Evolutionary conservation across 148 eudicot genomes (phyloP).

Genomic region (Camellia sinensis): DNA sequence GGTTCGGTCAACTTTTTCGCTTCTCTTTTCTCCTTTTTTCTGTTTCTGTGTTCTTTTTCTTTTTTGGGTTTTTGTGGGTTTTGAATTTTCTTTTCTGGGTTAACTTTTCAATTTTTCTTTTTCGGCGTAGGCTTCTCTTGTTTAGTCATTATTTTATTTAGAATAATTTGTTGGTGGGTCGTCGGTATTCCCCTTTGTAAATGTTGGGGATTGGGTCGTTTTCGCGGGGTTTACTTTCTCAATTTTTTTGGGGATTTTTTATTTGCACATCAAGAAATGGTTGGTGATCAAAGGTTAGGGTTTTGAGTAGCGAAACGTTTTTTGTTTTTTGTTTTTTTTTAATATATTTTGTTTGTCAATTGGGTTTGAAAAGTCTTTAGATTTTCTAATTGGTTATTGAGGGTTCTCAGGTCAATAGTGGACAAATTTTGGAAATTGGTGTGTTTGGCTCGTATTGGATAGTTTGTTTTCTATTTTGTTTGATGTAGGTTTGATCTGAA

Average conservation of each 20-base stretch:
- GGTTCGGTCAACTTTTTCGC: slow-evolving; percentile 5
- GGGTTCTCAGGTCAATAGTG: slow-evolving; percentile 11
- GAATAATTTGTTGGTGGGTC: slow-evolving; percentile 6
- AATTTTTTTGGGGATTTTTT: neutral
- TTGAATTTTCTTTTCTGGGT: slow-evolving; percentile 11
- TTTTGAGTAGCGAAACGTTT: neutral
- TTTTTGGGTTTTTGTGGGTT: slow-evolving; percentile 12
- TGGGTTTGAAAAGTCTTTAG: neutral
- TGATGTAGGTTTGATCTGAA: slow-evolving; percentile 7
- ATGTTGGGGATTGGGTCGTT: slow-evolving; percentile 13
- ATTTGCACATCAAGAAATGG: neutral
- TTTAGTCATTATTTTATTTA: neutral
- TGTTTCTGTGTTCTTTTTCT: neutral
- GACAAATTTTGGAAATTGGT: neutral
- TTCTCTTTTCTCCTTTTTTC: neutral
- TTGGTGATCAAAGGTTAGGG: slow-evolving; percentile 17
- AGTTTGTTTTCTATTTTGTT: neutral
- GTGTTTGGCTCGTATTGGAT: neutral
- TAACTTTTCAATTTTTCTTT: neutral
- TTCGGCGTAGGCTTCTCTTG: neutral
- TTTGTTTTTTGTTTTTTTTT: neutral
- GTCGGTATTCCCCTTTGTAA: neutral
- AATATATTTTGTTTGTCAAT: neutral
- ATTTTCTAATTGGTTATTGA: neutral
- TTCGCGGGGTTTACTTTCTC: slow-evolving; percentile 21